phyloP scores from a whole-genome alignment of 2,329 filamentous ascomycete species.

The Sclerotinia glacialis region DNA sequence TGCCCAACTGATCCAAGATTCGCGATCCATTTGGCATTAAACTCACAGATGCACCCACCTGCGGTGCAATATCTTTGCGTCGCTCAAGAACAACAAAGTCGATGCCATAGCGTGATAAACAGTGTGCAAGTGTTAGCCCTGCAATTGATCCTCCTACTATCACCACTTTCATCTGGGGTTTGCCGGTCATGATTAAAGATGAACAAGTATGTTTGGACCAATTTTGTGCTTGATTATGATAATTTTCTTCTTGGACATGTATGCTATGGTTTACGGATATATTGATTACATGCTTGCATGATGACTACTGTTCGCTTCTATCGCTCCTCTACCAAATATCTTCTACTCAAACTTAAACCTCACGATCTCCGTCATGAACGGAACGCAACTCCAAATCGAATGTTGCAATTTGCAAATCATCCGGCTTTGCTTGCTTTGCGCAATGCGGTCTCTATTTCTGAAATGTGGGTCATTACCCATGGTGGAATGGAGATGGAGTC shows the following conservation, averaged over 20 bases:
- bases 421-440: neutral
- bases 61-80: slow-evolving; percentile 26
- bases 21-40: slow-evolving; percentile 43
- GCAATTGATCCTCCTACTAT: slow-evolving; percentile 32
- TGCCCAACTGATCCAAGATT: slow-evolving; percentile 52
- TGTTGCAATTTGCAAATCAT: neutral
- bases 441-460: neutral
- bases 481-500: neutral
- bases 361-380: neutral
- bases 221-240: neutral
- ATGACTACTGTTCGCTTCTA: neutral
- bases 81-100: slow-evolving; percentile 33
- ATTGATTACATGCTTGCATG: neutral
- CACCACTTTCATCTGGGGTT: slow-evolving; percentile 27
- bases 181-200: neutral
- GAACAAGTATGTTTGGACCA: neutral
- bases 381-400: neutral
- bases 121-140: slow-evolving; percentile 32
- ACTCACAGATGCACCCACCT: slow-evolving; percentile 31
- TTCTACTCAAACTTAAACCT: neutral
- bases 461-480: neutral
- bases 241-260: neutral
- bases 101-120: slow-evolving; percentile 28
- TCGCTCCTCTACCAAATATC: neutral
- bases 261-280: neutral